Evolutionary conservation across 257 asterid species (phyloP), one percentile per base, ranked within the genome.

Genomic region (Fraxinus americana): DNA sequence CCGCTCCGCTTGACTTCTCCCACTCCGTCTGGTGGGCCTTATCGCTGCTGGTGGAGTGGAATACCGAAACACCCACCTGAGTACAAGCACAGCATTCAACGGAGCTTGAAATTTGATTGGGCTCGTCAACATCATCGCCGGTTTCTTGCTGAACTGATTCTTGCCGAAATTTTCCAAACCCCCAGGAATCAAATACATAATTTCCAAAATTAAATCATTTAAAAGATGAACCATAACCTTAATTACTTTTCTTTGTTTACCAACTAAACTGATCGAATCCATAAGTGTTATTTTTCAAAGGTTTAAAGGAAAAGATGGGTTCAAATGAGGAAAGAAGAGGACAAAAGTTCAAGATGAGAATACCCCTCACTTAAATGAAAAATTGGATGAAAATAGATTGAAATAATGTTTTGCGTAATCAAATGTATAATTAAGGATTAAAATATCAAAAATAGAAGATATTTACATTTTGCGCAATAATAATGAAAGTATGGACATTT

Each of bases 11-110:
- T 2, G 34, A 30, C 34, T 30, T 30, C 79, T 92, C 99, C 99
- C 97, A 94, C 75, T 91, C 96, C 2, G 97, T 96, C 59, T 85
- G 94, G 90, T 87, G 79, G 8, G 96, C 96, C 7, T 74, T 50
- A 88, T 94, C 97, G 89, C 96, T 92, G 82, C 97, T 91, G 71
- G 96, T 92, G 82, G 98, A 94, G 96, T 92, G 99, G 90, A 92
- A 94, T 67, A 81, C 92, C 43, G 98, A 97, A 16, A 84, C 90
- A 0, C 99, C 97, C 63, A 84, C 93, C 79, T 89, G 95, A 66
- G 99, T 94, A 69, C 99, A 94, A 4, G 97, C 92, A 79, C 90
- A 90, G 87, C 99, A 94, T 70, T 94, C 98, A 34, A 79, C 81
- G 5, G 84, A 54, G 66, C 71, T 50, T 1, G 89, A 52, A 21